Evolutionary conservation across 805 yeast genomes (phyloP), one percentile per base, ranked within the genome.

Genomic region (Yarrowia divulgata): DNA sequence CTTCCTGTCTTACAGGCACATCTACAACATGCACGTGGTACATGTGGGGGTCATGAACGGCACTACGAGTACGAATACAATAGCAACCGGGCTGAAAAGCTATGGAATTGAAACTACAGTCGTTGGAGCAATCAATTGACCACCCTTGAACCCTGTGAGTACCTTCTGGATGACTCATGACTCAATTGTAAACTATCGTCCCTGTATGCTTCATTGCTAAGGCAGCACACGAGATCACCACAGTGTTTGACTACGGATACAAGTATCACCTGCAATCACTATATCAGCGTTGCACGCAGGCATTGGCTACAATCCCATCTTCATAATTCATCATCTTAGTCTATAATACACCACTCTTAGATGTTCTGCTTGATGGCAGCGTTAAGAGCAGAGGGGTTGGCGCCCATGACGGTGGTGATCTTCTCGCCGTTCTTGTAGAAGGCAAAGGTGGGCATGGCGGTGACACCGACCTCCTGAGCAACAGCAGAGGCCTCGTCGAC

Each of bases 351-450:
- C 68, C 23, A 55, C 37, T 60, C 67, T 69, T 71, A 72, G 50
- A 74, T 79, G 71, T 72, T 71, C 69, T 86, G 85, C 83, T 91
- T 90, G 79, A 93, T 85, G 72, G 89, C 90, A 78, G 88, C 87
- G 73, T 73, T 73, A 73, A 79, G 72, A 73, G 74, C 72, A 48
- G 73, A 73, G 75, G 96, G 91, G 85, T 91, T 90, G 75, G 97
- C 97, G 81, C 98, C 98, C 73, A 90, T 87, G 70, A 93, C 90
- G 79, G 86, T 89, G 78, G 87, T 86, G 73, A 92, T 87, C 75
- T 86, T 87, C 82, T 89, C 81, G 77, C 98, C 98, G 73, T 84
- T 83, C 85, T 91, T 93, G 87, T 90, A 88, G 81, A 91, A 87
- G 72, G 92, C 81, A 73, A 87, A 78, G 69, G 90, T 87, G 74